Conservation (phyloP, 2,329 filamentous ascomycete genomes). For the Cladosporium cucumerinum region DNA sequence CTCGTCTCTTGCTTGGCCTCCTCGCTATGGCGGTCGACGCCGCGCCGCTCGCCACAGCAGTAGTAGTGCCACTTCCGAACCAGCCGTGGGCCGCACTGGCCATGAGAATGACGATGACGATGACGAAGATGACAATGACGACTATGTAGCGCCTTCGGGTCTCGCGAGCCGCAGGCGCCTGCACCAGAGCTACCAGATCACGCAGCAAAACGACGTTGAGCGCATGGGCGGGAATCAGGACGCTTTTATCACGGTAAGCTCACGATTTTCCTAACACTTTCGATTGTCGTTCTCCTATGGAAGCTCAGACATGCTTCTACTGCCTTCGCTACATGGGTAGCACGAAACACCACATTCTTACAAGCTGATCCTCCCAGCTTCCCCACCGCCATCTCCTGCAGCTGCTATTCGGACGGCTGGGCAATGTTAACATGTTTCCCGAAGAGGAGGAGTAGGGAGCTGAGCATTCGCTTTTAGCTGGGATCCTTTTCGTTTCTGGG, state of each 20-base stretch:
- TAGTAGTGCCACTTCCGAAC: slow-evolving; percentile 25
- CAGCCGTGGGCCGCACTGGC: slow-evolving; percentile 21
- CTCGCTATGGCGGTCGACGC: slow-evolving; percentile 18
- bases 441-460: slow-evolving; percentile 19
- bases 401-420: slow-evolving; percentile 28
- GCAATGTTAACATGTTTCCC: slow-evolving; percentile 22
- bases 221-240: slow-evolving; percentile 57
- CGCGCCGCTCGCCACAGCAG: slow-evolving; percentile 13
- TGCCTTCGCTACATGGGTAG: background rate
- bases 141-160: slow-evolving; percentile 42
- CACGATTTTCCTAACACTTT: background rate
- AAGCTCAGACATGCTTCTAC: background rate
- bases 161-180: slow-evolving; percentile 57
- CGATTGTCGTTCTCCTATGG: background rate
- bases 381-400: slow-evolving; percentile 28
- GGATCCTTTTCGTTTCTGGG: background rate
- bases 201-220: slow-evolving; percentile 59
- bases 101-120: slow-evolving; percentile 19
- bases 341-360: background rate
- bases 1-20: slow-evolving; percentile 39
- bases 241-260: slow-evolving; percentile 50
- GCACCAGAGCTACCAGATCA: slow-evolving; percentile 60
- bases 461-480: background rate
- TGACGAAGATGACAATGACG: slow-evolving; percentile 37
- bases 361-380: slow-evolving; percentile 21